These are phyloP conservation scores for Chlorella sp. DNA, from an alignment of 139 green algal species.

Conservation along the genomic window DNA sequence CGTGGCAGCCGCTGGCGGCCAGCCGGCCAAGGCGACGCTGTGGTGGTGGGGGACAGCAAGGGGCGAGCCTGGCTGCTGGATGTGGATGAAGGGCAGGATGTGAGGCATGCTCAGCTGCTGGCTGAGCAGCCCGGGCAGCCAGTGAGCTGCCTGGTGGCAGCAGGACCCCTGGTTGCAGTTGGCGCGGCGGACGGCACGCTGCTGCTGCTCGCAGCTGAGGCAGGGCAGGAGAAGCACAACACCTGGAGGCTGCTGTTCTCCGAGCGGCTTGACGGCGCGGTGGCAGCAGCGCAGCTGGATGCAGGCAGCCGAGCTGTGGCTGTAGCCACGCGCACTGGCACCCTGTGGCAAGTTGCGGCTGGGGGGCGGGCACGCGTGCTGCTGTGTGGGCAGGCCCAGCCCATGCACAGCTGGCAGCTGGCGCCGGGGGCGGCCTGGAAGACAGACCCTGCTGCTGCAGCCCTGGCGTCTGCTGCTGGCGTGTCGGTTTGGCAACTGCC, in stretches of 20 bases:
- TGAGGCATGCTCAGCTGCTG: background rate
- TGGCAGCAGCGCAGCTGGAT: background rate
- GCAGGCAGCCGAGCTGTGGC: background rate
- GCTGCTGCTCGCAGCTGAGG: slow-evolving; percentile 12
- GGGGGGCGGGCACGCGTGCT: background rate
- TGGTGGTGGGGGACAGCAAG: background rate
- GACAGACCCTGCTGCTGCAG: background rate
- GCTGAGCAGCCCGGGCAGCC: slow-evolving; percentile 22
- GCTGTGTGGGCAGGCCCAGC: slow-evolving; percentile 21
- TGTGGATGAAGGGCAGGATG: slow-evolving; percentile 24
- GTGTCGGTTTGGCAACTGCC: slow-evolving; percentile 17
- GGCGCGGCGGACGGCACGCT: slow-evolving; percentile 5
- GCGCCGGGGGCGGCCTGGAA: background rate
- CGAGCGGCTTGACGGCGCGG: slow-evolving; percentile 15
- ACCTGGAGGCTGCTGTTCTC: background rate
- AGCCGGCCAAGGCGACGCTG: background rate
- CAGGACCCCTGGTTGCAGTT: background rate
- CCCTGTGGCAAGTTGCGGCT: background rate
- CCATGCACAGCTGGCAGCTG: background rate
- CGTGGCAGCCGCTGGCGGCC: background rate
- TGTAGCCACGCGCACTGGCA: slow-evolving; percentile 3
- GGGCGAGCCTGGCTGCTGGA: slow-evolving; percentile 33
- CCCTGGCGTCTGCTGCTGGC: slow-evolving; percentile 12
- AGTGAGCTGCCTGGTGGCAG: background rate
- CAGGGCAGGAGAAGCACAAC: background rate